Conservation (phyloP, 129 eudicot genomes). For the Apium graveolens region DNA sequence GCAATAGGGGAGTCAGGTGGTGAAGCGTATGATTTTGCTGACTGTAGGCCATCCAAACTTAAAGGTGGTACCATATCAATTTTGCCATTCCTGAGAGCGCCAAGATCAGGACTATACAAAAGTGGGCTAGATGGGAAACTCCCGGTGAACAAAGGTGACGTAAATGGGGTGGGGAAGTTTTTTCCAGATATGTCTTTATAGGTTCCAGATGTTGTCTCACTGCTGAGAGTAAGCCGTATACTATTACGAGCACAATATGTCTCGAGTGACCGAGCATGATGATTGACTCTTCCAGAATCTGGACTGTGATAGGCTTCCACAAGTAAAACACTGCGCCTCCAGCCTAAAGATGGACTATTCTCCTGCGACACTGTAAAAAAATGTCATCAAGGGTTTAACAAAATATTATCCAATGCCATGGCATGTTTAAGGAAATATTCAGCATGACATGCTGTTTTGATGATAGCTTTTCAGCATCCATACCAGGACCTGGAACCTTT, state of each 20-base stretch:
- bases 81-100: slow-evolving; percentile 51
- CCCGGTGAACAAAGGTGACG: slow-evolving; percentile 92
- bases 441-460: background rate
- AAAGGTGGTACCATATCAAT: slow-evolving; percentile 91
- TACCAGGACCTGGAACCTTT: slow-evolving; percentile 39
- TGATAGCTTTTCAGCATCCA: background rate
- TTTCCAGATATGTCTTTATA: slow-evolving; percentile 54
- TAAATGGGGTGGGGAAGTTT: slow-evolving; percentile 65
- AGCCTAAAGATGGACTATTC: slow-evolving; percentile 62
- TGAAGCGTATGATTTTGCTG: slow-evolving; percentile 52
- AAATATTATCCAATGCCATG: background rate
- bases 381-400: background rate
- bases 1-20: slow-evolving; percentile 80
- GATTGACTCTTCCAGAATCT: slow-evolving; percentile 80
- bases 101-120: slow-evolving; percentile 78
- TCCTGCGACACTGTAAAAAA: slow-evolving; percentile 36
- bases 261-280: slow-evolving; percentile 88
- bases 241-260: slow-evolving; percentile 66
- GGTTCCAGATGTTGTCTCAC: slow-evolving; percentile 41
- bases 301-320: slow-evolving; percentile 85
- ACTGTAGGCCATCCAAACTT: slow-evolving; percentile 75
- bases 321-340: slow-evolving; percentile 91
- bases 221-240: slow-evolving; percentile 48
- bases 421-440: slow-evolving; percentile 16
- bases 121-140: slow-evolving; percentile 95